These are phyloP conservation scores for Trifolium fragiferum DNA, from an alignment of 306 rosid species.

Conservation along the genomic window DNA sequence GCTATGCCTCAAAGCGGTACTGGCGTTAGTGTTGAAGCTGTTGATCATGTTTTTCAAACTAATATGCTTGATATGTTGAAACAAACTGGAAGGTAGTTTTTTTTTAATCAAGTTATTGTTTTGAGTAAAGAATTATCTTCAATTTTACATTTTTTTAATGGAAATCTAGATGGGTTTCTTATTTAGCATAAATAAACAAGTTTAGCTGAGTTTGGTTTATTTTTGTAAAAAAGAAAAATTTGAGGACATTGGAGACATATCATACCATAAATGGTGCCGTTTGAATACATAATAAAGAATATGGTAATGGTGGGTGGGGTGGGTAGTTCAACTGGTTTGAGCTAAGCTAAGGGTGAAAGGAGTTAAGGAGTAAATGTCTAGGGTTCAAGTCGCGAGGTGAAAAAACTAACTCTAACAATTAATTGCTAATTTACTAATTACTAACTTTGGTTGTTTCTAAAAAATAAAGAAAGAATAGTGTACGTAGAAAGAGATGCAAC, in stretches of 20 bases:
- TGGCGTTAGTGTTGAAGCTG: constrained; percentile 97
- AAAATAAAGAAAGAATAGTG: too few relatives aligned
- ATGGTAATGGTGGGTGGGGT: too few relatives aligned
- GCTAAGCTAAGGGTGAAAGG: too few relatives aligned
- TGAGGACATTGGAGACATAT: background rate
- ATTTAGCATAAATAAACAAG: too few relatives aligned
- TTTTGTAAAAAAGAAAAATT: background rate
- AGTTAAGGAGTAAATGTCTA: too few relatives aligned
- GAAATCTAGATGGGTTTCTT: background rate
- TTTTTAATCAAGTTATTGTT: background rate
- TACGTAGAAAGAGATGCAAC: background rate
- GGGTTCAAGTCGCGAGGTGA: too few relatives aligned
- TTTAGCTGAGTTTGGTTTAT: too few relatives aligned
- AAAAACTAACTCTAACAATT: too few relatives aligned
- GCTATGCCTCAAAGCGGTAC: constrained; percentile 99
- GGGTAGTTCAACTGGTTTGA: too few relatives aligned
- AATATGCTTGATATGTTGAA: constrained; percentile 98
- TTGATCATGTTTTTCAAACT: constrained; percentile 96
- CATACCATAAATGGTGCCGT: background rate
- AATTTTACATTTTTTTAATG: background rate
- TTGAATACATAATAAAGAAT: background rate
- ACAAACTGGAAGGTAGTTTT: constrained; percentile 83
- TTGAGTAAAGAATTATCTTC: constrained; percentile 9
- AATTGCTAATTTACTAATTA: too few relatives aligned
- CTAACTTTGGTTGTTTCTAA: too few relatives aligned